Evolutionary conservation across 2,329 filamentous ascomycete species (phyloP).

Genomic region (Xylaria sp.): DNA sequence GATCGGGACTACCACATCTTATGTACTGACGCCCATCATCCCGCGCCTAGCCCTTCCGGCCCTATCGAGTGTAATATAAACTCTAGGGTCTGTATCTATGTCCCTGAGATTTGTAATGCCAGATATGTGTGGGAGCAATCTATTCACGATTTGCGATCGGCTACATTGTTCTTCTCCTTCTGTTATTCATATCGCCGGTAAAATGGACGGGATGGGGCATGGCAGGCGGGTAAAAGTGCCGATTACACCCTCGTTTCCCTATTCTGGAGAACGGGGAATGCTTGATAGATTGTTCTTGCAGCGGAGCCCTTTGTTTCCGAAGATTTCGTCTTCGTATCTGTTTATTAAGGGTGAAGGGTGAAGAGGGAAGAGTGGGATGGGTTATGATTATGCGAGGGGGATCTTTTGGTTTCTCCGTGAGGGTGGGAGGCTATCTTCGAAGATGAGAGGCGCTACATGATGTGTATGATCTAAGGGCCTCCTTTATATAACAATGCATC

Average conservation of each 20-base stretch:
- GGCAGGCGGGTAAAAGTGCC: constrained; percentile 25
- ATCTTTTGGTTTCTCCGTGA: constrained; percentile 8
- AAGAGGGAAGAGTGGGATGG: not conserved
- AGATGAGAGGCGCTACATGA: not conserved
- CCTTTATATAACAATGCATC: not conserved
- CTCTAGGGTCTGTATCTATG: too few species aligned
- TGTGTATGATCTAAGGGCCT: not conserved
- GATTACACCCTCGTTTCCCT: constrained; percentile 22
- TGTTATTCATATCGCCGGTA: constrained; percentile 26
- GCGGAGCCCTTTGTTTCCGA: constrained; percentile 33
- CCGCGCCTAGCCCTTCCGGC: constrained; percentile 3
- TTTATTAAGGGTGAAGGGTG: not conserved
- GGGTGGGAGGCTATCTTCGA: not conserved
- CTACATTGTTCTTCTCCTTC: not conserved
- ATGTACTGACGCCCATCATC: constrained; percentile 14
- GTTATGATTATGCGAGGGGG: not conserved
- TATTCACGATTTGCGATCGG: constrained; percentile 29
- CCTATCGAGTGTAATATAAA: constrained; percentile 20
- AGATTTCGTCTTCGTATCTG: constrained; percentile 2
- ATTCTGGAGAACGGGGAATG: constrained; percentile 22
- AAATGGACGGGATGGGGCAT: constrained; percentile 22
- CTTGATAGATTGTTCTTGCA: constrained; percentile 33
- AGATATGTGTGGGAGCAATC: constrained; percentile 24
- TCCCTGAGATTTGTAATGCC: not conserved
- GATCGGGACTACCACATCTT: not conserved